phyloP scores from a whole-genome alignment of 1,284 basidiomycete species.

The Pseudozyma pruni region DNA sequence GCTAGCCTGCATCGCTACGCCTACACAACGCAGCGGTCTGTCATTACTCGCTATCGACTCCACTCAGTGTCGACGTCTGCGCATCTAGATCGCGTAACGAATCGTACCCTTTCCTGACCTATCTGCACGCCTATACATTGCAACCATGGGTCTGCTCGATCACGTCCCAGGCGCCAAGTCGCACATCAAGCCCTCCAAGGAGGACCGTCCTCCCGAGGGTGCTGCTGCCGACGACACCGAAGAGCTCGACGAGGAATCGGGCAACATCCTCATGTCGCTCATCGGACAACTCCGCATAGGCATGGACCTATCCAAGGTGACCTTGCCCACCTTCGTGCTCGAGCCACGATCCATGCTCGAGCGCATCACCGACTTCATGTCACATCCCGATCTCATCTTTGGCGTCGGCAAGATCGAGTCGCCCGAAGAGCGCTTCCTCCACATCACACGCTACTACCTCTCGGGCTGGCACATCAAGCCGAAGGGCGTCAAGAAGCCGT shows the following conservation, averaged over 20 bases:
- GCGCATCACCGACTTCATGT: conserved; percentile 86
- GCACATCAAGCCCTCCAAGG: conserved; percentile 54
- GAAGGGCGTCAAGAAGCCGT: conserved; percentile 99
- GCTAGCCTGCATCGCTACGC: too few species aligned
- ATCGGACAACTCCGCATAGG: conserved; percentile 88
- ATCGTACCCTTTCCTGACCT: too few species aligned
- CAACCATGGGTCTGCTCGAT: conserved; percentile 61
- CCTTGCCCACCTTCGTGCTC: conserved; percentile 69
- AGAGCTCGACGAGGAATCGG: conserved; percentile 69
- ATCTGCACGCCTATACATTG: neutral
- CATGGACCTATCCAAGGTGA: conserved; percentile 94
- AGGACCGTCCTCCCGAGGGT: conserved; percentile 64
- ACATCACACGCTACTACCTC: conserved; percentile 92
- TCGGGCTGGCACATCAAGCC: conserved; percentile 99
- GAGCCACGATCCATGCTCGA: conserved; percentile 67
- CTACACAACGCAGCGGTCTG: too few species aligned
- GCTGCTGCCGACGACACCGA: conserved; percentile 66
- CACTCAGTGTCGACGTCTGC: too few species aligned
- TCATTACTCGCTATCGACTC: too few species aligned
- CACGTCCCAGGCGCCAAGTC: conserved; percentile 57
- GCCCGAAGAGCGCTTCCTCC: conserved; percentile 89
- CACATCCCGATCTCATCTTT: conserved; percentile 96
- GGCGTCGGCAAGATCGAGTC: conserved; percentile 81
- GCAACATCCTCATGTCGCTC: conserved; percentile 70
- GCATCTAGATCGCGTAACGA: too few species aligned